Percentiles rank a stretch among this genome's conserved stretches.
Evolutionary conservation across 1,139 yeast species (phyloP).

Genomic region (Zygosaccharomyces sapae): DNA sequence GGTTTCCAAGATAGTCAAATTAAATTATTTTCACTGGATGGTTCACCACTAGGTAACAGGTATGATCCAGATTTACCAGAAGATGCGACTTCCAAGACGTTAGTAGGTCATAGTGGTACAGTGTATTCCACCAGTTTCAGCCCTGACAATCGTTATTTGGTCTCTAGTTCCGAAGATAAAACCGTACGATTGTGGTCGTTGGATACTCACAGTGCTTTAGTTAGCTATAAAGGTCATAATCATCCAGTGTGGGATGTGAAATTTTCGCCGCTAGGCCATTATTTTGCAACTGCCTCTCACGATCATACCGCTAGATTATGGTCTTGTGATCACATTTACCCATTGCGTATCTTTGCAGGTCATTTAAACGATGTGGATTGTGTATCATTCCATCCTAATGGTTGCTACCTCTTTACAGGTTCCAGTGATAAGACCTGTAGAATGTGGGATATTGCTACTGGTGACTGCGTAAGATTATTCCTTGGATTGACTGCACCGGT

Average conservation of each 20-base stretch:
- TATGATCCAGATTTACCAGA: constrained; percentile 10
- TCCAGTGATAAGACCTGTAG: constrained; percentile 92
- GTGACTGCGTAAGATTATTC: constrained; percentile 88
- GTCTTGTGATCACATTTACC: constrained; percentile 98
- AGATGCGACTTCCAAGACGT: constrained; percentile 44
- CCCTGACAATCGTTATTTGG: constrained; percentile 78
- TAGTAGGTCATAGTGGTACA: constrained; percentile 92
- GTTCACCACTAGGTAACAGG: constrained; percentile 56
- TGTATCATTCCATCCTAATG: constrained; percentile 93
- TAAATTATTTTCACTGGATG: constrained; percentile 89
- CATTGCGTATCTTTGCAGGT: constrained; percentile 93
- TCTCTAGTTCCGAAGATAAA: constrained; percentile 86
- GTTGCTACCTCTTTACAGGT: constrained; percentile 90
- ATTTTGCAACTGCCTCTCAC: constrained; percentile 95
- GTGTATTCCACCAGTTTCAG: constrained; percentile 88
- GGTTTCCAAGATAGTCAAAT: constrained; percentile 92
- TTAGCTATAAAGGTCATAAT: constrained; percentile 92
- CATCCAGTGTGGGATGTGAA: constrained; percentile 98
- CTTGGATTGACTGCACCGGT: constrained; percentile 91
- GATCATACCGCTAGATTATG: constrained; percentile 97
- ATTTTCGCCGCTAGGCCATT: constrained; percentile 92
- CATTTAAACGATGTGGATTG: constrained; percentile 95
- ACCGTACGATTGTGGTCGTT: constrained; percentile 92
- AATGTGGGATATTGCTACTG: constrained; percentile 95
- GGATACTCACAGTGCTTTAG: constrained; percentile 85